phyloP scores from a whole-genome alignment of 176 grass and related monocot genomes.

The Cenchrus purpureus region DNA sequence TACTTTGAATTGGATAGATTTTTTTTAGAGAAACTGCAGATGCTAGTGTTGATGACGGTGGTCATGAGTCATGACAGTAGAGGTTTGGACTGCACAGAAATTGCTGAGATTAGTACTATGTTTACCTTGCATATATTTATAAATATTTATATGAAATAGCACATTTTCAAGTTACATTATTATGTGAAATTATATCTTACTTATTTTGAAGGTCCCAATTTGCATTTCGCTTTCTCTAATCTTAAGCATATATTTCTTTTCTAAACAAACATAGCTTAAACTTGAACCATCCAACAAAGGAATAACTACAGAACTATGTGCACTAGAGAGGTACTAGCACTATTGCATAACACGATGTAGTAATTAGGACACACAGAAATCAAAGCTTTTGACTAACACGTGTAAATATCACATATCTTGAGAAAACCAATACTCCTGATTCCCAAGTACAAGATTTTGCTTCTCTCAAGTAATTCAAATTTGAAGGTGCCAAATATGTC shows the following conservation, averaged over 20 bases:
- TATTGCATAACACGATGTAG: not conserved
- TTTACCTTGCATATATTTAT: too few relatives aligned
- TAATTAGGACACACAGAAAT: not conserved
- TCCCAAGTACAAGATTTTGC: not conserved
- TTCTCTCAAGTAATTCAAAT: not conserved
- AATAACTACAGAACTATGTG: conserved; percentile 8
- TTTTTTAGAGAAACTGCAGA: too few relatives aligned
- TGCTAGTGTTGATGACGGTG: too few relatives aligned
- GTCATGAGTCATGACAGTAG: too few relatives aligned
- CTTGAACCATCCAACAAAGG: not conserved
- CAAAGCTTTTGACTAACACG: not conserved
- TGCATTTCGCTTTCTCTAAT: too few relatives aligned
- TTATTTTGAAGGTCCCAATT: too few relatives aligned
- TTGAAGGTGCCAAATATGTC: not conserved
- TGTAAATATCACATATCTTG: not conserved
- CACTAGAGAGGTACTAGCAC: conserved; percentile 1
- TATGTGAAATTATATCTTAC: too few relatives aligned
- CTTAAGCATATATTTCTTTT: not conserved
- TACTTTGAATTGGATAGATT: too few relatives aligned
- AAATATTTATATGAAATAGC: too few relatives aligned
- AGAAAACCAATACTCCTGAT: not conserved
- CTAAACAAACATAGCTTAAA: not conserved
- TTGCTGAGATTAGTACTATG: too few relatives aligned
- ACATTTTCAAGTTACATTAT: too few relatives aligned
- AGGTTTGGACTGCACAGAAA: too few relatives aligned